phyloP scores from a whole-genome alignment of 768 basidiomycete genomes.

The Tulasnella sp. region DNA sequence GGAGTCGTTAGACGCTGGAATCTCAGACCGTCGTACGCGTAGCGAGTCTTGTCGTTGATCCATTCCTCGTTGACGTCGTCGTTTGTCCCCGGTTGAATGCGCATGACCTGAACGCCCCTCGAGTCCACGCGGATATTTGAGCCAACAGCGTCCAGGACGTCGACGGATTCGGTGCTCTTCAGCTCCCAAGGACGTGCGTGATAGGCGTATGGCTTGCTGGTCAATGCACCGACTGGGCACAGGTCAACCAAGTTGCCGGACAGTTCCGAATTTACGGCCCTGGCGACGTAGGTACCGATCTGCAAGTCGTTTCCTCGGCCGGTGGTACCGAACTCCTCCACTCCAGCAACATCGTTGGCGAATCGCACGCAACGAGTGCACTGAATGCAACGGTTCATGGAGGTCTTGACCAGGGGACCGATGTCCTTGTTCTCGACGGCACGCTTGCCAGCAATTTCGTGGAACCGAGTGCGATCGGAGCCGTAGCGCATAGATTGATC shows the following conservation, averaged over 20 bases:
- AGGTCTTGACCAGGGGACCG: conserved; percentile 96
- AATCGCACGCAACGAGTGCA: conserved; percentile 99
- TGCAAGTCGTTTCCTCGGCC: conserved; percentile 98
- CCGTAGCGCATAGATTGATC: conserved; percentile 99
- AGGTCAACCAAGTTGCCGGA: conserved; percentile 96
- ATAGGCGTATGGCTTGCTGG: conserved; percentile 98
- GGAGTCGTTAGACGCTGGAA: conserved; percentile 95
- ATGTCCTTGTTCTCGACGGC: conserved; percentile 98
- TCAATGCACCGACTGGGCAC: conserved; percentile 96
- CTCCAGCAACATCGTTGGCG: conserved; percentile 98
- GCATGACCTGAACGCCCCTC: conserved; percentile 93
- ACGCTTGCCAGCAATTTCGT: conserved; percentile 96
- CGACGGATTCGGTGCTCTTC: conserved; percentile 95
- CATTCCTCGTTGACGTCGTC: conserved; percentile 99
- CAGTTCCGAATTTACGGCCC: conserved; percentile 94
- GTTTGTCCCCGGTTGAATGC: conserved; percentile 91
- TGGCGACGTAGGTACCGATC: conserved; percentile 97
- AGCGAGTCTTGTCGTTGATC: conserved; percentile 99
- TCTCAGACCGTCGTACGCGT: conserved; percentile 90
- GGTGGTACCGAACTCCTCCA: conserved; percentile 94
- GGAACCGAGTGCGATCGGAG: conserved; percentile 94
- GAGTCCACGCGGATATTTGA: conserved; percentile 97
- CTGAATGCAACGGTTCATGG: conserved; percentile 98
- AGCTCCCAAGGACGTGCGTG: conserved; percentile 97
- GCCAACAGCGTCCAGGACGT: conserved; percentile 92